These are phyloP conservation scores for Berkeleyomyces rouxiae DNA, from an alignment of 2,329 filamentous ascomycete genomes.

Conservation along the genomic window DNA sequence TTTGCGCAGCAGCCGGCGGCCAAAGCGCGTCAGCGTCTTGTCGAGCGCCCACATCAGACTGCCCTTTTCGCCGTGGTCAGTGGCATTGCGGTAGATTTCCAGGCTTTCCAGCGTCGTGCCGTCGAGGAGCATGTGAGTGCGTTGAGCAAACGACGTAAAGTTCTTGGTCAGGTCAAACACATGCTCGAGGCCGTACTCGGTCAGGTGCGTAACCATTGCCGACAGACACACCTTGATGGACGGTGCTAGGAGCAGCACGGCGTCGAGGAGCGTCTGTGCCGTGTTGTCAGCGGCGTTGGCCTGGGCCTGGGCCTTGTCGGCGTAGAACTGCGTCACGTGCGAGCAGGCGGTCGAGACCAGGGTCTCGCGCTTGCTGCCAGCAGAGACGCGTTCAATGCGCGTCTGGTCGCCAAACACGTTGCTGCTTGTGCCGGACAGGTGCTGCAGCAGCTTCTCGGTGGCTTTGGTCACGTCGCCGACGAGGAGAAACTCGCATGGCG, in stretches of 20 bases:
- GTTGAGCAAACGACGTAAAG: slow-evolving; percentile 86
- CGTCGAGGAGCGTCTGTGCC: slow-evolving; percentile 57
- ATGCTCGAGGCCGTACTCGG: slow-evolving; percentile 84
- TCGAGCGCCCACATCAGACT: slow-evolving; percentile 93
- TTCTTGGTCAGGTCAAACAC: slow-evolving; percentile 94
- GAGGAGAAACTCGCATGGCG: slow-evolving; percentile 86
- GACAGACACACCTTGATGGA: slow-evolving; percentile 82
- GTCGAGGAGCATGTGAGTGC: slow-evolving; percentile 90
- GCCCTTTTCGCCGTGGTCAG: slow-evolving; percentile 67
- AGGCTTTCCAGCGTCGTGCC: slow-evolving; percentile 87
- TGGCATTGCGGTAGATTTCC: slow-evolving; percentile 90
- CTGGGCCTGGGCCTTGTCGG: slow-evolving; percentile 69
- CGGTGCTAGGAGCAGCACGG: slow-evolving; percentile 70
- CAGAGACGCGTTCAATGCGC: slow-evolving; percentile 55
- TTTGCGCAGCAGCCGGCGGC: slow-evolving; percentile 72
- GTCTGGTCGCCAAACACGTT: slow-evolving; percentile 88
- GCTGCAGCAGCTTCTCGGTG: slow-evolving; percentile 80
- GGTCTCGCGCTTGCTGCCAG: not conserved
- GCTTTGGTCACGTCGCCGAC: slow-evolving; percentile 80
- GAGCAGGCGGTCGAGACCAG: slow-evolving; percentile 36
- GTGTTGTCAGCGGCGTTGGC: slow-evolving; percentile 29
- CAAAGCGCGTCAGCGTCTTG: slow-evolving; percentile 79
- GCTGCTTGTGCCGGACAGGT: slow-evolving; percentile 74
- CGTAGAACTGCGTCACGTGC: slow-evolving; percentile 86
- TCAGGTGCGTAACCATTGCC: slow-evolving; percentile 86